phyloP scores from a whole-genome alignment of 176 grass and related monocot genomes.

The Panicum miliaceum region DNA sequence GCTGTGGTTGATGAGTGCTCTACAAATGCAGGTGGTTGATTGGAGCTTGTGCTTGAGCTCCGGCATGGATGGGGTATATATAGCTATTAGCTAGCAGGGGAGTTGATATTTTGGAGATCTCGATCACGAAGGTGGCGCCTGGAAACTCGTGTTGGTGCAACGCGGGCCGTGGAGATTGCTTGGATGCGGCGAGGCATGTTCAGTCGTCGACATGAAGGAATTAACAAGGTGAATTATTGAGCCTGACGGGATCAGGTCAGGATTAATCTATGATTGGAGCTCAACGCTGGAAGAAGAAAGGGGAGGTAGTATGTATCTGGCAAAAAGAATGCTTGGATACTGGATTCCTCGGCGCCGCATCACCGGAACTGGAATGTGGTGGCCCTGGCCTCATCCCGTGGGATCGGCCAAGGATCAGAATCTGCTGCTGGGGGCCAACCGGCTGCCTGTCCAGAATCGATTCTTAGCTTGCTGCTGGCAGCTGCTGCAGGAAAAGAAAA shows the following conservation, averaged over 20 bases:
- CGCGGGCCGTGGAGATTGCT: neutral
- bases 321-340: neutral
- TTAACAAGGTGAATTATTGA: conserved; percentile 10
- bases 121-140: neutral
- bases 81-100: neutral
- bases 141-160: neutral
- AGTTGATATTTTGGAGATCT: neutral
- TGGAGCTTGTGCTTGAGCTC: neutral
- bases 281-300: neutral
- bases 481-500: neutral
- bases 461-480: neutral
- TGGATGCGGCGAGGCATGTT: neutral
- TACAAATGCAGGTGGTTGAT: neutral
- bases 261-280: neutral
- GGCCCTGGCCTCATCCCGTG: conserved; percentile 38
- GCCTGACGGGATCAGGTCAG: neutral
- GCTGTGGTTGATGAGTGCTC: neutral
- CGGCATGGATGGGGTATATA: neutral
- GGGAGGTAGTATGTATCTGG: neutral
- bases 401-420: conserved; percentile 39
- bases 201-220: neutral
- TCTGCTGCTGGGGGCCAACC: neutral
- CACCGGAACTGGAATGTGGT: neutral
- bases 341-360: conserved; percentile 65
- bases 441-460: neutral